A percentile compares a stretch with the other conserved stretches of the same genome.
These are phyloP conservation scores for Glomus cerebriforme DNA, from an alignment of 192 early-diverging fungal species.

Conservation along the genomic window DNA sequence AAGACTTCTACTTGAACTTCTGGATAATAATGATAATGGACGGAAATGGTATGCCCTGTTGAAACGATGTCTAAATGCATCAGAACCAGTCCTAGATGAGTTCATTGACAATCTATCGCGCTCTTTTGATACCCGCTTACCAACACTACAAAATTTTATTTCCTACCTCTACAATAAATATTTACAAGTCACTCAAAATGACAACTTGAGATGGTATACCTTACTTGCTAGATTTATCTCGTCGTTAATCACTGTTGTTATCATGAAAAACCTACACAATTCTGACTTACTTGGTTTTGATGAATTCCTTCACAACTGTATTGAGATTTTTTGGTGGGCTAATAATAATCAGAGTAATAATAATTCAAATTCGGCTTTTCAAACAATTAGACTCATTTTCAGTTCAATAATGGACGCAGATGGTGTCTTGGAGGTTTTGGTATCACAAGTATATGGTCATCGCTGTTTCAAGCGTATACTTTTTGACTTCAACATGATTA, in stretches of 20 bases:
- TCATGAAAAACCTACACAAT: not conserved
- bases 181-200: too few species aligned
- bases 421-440: conserved; percentile 2
- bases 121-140: not conserved
- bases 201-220: not conserved
- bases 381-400: not conserved
- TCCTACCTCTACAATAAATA: not conserved
- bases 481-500: not conserved
- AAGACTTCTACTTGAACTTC: not conserved
- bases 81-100: not conserved
- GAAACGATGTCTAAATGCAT: not conserved
- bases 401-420: not conserved
- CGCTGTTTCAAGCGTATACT: not conserved
- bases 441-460: not conserved
- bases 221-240: not conserved
- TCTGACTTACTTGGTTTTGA: not conserved
- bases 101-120: not conserved
- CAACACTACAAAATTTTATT: not conserved
- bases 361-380: not conserved
- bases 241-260: not conserved
- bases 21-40: not conserved
- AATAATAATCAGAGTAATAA: not conserved
- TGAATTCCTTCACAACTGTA: not conserved
- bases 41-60: not conserved
- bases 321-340: not conserved